Conservation (phyloP, 441 rosid species). For the Populus hybrid region DNA sequence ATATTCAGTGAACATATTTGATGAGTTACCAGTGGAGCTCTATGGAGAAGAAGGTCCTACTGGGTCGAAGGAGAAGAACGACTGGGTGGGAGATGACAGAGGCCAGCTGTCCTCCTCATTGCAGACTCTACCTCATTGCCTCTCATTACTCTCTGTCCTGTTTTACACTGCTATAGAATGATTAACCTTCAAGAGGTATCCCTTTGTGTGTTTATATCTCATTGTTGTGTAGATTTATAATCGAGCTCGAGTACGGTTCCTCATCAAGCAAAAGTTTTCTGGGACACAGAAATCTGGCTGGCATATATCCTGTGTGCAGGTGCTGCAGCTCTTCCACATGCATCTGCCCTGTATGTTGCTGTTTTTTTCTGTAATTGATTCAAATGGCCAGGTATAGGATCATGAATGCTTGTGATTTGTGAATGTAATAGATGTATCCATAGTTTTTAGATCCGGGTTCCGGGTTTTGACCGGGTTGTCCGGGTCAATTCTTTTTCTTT, state of each 20-base stretch:
- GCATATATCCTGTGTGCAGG: neutral
- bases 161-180: neutral
- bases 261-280: neutral
- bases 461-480: no score
- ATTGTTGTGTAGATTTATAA: neutral
- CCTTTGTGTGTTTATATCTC: neutral
- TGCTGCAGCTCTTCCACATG: neutral
- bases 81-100: constrained; percentile 86
- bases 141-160: constrained; percentile 7
- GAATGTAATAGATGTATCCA: no score
- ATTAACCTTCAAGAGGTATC: neutral
- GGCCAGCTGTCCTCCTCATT: constrained; percentile 25
- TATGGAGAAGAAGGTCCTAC: constrained; percentile 88
- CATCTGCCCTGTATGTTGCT: neutral
- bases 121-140: neutral
- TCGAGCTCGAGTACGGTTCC: neutral
- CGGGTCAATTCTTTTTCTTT: no score
- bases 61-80: constrained; percentile 91
- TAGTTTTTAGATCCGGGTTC: no score
- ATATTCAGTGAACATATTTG: constrained; percentile 36
- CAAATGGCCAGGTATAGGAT: no score
- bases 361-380: no score
- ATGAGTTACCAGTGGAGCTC: constrained; percentile 67
- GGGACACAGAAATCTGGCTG: neutral
- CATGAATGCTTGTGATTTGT: no score